Evolutionary conservation across 116 monocot genomes (phyloP).

Genomic region (Thalassia testudinum): DNA sequence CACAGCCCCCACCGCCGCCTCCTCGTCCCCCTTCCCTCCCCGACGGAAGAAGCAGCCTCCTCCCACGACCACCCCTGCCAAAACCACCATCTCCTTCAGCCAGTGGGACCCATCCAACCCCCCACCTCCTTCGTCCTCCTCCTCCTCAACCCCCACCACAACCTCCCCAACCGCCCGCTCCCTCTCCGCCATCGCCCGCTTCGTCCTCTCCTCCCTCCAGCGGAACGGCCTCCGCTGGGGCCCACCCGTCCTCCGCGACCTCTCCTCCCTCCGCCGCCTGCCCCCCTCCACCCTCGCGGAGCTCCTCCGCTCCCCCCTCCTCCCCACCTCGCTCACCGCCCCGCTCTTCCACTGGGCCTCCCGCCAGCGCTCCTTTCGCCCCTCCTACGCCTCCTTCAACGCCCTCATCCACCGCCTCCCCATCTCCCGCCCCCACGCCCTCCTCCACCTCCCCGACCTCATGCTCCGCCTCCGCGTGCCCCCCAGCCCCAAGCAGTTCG

Average conservation of each 20-base stretch:
- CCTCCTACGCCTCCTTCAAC: constrained; percentile 64
- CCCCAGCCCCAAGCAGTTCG: constrained; percentile 79
- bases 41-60: no score
- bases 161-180: constrained; percentile 19
- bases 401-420: constrained; percentile 41
- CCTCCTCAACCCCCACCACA: neutral
- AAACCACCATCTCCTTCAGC: no score
- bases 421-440: constrained; percentile 26
- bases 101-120: no score
- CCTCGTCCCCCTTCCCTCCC: no score
- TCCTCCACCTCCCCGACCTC: constrained; percentile 51
- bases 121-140: no score
- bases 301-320: constrained; percentile 35
- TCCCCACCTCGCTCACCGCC: constrained; percentile 31
- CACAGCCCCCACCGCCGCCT: no score
- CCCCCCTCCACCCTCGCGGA: constrained; percentile 43
- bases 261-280: constrained; percentile 67
- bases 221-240: constrained; percentile 39
- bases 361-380: constrained; percentile 56
- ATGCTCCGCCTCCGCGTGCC: constrained; percentile 57
- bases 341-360: constrained; percentile 83
- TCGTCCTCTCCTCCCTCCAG: constrained; percentile 45
- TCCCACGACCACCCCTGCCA: no score
- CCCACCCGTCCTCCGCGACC: constrained; percentile 45
- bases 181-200: constrained; percentile 74